Conservation (phyloP, 306 rosid genomes). For the Lablab purpureus region DNA sequence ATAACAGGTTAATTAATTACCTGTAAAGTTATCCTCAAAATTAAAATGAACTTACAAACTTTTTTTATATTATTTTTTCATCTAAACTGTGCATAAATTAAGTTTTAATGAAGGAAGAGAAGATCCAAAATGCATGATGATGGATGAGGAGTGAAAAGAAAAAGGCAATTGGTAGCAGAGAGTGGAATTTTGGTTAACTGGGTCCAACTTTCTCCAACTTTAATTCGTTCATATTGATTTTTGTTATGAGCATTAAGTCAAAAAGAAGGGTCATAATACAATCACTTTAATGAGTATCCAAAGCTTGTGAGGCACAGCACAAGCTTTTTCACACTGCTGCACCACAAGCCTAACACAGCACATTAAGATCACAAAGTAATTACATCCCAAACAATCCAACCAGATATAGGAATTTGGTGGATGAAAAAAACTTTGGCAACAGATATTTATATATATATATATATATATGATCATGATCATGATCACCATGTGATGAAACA, state of each 20-base stretch:
- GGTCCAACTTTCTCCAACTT: conserved; percentile 44
- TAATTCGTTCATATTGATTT: conserved; percentile 45
- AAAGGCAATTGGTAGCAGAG: conserved; percentile 13
- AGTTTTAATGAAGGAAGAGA: neutral
- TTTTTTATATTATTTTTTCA: neutral
- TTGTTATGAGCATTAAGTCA: conserved; percentile 50
- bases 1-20: too few species aligned
- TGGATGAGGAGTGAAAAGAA: neutral
- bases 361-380: conserved; percentile 47
- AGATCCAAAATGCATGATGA: neutral
- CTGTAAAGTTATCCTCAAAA: too few species aligned
- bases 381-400: conserved; percentile 50
- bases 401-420: conserved; percentile 50
- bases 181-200: conserved; percentile 48
- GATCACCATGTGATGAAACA: neutral
- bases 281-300: conserved; percentile 64
- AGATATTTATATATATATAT: neutral
- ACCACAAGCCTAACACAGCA: conserved; percentile 24
- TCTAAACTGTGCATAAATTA: neutral
- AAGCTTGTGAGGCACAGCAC: conserved; percentile 50
- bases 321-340: conserved; percentile 34
- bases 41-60: too few species aligned
- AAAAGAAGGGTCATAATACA: conserved; percentile 48
- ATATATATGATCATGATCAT: too few species aligned
- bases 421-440: conserved; percentile 47